Percentiles rank a stretch among this genome's conserved stretches.
phyloP scores from a whole-genome alignment of 306 rosid species.

The Astragalus membranaceus region DNA sequence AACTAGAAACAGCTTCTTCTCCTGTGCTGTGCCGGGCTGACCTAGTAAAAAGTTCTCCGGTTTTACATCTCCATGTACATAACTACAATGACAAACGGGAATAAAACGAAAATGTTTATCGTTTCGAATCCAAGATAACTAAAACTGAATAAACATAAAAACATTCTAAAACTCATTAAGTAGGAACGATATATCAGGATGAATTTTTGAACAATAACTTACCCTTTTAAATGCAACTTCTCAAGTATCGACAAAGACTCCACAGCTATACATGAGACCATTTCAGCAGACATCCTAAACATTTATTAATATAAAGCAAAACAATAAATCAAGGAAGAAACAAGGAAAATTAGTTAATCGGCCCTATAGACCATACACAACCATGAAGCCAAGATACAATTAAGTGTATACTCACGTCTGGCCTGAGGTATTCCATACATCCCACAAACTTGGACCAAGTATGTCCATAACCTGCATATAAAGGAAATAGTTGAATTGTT shows the following conservation, averaged over 20 bases:
- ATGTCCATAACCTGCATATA: constrained; percentile 90
- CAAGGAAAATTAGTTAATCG: not conserved
- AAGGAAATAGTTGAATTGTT: constrained; percentile 3
- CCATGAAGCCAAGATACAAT: not conserved
- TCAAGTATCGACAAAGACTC: constrained; percentile 92
- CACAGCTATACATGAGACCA: constrained; percentile 94
- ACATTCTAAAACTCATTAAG: not conserved
- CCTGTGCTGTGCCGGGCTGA: constrained; percentile 82
- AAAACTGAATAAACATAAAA: not conserved
- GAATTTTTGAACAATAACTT: constrained; percentile 14
- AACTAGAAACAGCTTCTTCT: constrained; percentile 88
- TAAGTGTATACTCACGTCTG: constrained; percentile 67
- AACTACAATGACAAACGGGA: constrained; percentile 38
- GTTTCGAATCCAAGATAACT: not conserved
- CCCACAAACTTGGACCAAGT: constrained; percentile 99
- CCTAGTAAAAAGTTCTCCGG: constrained; percentile 98
- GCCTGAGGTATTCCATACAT: constrained; percentile 92
- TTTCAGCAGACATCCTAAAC: constrained; percentile 83
- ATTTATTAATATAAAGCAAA: not conserved
- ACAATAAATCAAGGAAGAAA: not conserved
- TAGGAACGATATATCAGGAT: too few relatives aligned
- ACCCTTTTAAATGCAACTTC: constrained; percentile 91
- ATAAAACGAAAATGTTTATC: not conserved
- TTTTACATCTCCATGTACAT: constrained; percentile 96
- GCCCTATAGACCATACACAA: not conserved